Conservation (phyloP, 345 rosid species). For the Ceriops decandra region DNA sequence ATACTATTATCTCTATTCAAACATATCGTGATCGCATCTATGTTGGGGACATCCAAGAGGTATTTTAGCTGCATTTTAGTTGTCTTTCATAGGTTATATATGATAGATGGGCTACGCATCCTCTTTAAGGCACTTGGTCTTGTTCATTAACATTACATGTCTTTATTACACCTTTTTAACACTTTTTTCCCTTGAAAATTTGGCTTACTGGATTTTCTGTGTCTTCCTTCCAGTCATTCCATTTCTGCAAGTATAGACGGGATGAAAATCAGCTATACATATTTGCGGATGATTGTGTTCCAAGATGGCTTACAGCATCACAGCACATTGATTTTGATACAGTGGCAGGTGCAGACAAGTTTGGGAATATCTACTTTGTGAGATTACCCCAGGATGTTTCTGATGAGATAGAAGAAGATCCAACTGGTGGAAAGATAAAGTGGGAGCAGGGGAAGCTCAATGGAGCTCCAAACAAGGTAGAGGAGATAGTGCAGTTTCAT, state of each 20-base stretch:
- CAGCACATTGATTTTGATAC: constrained; percentile 90
- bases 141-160: neutral
- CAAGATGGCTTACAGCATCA: constrained; percentile 96
- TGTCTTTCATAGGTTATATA: neutral
- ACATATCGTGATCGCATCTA: constrained; percentile 94
- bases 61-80: constrained; percentile 6
- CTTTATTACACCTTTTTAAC: neutral
- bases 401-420: constrained; percentile 96
- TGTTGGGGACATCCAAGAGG: constrained; percentile 97
- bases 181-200: neutral
- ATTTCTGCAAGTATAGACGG: constrained; percentile 95
- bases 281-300: constrained; percentile 92
- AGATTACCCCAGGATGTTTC: constrained; percentile 89
- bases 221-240: constrained; percentile 73
- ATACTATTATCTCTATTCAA: constrained; percentile 66
- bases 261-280: constrained; percentile 96
- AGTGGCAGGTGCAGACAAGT: constrained; percentile 95
- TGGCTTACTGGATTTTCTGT: neutral
- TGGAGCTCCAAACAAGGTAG: constrained; percentile 96
- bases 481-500: constrained; percentile 93
- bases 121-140: neutral
- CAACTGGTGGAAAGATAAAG: constrained; percentile 94
- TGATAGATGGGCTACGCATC: neutral
- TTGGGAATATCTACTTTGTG: constrained; percentile 86
- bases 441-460: constrained; percentile 99